Conservation (phyloP, 305 asterid genomes). For the Withania somnifera region DNA sequence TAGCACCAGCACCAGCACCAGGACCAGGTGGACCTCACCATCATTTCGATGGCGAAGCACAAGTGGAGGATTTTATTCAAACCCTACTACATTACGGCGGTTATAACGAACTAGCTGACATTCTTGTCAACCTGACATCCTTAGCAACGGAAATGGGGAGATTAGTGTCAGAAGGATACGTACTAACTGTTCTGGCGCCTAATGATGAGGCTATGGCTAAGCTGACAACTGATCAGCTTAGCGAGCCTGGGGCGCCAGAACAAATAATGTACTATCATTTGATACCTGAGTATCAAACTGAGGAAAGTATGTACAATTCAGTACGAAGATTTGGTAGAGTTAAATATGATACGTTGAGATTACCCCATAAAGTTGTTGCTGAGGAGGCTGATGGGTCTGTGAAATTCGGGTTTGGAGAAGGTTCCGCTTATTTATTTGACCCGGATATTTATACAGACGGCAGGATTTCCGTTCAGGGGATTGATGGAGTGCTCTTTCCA, state of each 20-base stretch:
- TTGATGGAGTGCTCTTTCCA: constrained; percentile 74
- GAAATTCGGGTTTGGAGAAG: constrained; percentile 64
- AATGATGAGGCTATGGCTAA: constrained; percentile 97
- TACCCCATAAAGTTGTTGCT: constrained; percentile 74
- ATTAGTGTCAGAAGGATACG: constrained; percentile 83
- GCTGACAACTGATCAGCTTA: constrained; percentile 65
- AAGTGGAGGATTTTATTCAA: constrained; percentile 79
- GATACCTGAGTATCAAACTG: constrained; percentile 85
- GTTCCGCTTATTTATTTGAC: constrained; percentile 72
- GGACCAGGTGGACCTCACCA: constrained; percentile 91
- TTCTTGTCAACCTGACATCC: constrained; percentile 68
- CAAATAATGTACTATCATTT: constrained; percentile 75
- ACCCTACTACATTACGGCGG: constrained; percentile 85
- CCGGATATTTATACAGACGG: constrained; percentile 98
- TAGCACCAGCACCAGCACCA: constrained; percentile 95
- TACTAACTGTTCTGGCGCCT: constrained; percentile 70
- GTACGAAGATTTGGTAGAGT: constrained; percentile 81
- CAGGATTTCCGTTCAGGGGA: constrained; percentile 91
- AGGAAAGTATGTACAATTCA: constrained; percentile 89
- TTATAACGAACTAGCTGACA: constrained; percentile 81
- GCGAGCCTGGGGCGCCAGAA: constrained; percentile 94
- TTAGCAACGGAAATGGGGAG: constrained; percentile 85
- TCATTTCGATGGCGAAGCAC: constrained; percentile 86
- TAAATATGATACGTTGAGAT: constrained; percentile 60
- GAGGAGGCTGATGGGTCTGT: constrained; percentile 96